Evolutionary conservation across 352 stramenopile genomes (phyloP).

Genomic region (Globisporangium paroecandrum): DNA sequence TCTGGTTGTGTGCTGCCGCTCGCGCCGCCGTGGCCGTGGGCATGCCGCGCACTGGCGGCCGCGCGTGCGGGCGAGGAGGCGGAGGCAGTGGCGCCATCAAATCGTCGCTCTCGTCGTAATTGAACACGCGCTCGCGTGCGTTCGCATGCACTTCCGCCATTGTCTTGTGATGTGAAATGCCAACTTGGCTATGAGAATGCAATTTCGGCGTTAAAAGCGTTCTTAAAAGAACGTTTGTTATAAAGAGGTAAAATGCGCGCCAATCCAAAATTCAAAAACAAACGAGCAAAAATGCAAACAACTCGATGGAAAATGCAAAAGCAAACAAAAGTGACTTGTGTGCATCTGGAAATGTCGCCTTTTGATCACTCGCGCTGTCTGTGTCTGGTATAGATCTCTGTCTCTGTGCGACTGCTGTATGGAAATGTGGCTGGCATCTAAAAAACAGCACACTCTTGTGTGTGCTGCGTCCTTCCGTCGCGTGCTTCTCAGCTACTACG

Average conservation of each 20-base stretch:
- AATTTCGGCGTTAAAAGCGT: too few species aligned
- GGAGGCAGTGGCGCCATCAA: conserved; percentile 52
- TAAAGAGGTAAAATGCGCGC: neutral
- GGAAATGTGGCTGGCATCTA: neutral
- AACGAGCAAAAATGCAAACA: neutral
- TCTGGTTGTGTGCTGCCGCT: neutral
- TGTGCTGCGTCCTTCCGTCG: neutral
- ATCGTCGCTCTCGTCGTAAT: conserved; percentile 24
- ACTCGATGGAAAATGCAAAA: neutral
- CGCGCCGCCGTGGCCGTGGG: neutral
- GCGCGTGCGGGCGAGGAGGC: conserved; percentile 36
- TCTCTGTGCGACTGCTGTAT: neutral
- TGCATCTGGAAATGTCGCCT: neutral
- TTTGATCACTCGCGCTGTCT: neutral
- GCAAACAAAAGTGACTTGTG: neutral
- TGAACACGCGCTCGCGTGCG: conserved; percentile 12
- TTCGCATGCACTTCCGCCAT: conserved; percentile 9
- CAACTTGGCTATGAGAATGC: too few species aligned
- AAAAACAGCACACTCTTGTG: neutral
- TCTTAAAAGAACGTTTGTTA: neutral
- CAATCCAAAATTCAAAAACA: neutral
- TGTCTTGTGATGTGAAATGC: neutral
- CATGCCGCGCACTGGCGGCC: conserved; percentile 19
- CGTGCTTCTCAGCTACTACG: neutral
- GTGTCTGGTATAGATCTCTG: neutral